Evolutionary conservation across 2,329 filamentous ascomycete genomes (phyloP).

Genomic region (Apiospora kogelbergensis): DNA sequence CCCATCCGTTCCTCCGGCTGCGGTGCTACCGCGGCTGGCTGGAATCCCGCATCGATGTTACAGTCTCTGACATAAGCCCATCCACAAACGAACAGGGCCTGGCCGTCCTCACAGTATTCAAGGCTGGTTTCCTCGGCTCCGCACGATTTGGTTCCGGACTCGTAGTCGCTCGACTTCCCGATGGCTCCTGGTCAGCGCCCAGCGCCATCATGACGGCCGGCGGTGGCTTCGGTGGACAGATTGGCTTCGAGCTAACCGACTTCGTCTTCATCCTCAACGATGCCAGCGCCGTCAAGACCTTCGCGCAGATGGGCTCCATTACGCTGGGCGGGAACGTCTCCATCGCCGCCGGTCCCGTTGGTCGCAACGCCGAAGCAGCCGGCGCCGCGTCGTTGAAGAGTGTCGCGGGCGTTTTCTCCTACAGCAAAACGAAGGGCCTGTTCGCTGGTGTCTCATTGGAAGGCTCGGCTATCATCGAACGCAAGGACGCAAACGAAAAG

Average conservation of each 20-base stretch:
- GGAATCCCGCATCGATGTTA: not conserved
- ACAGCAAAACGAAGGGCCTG: constrained; percentile 95
- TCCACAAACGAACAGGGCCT: constrained; percentile 55
- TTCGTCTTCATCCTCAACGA: constrained; percentile 99
- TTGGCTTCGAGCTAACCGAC: constrained; percentile 84
- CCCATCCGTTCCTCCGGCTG: not conserved
- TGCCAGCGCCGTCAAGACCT: constrained; percentile 82
- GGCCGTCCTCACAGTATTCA: constrained; percentile 82
- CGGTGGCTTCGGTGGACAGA: constrained; percentile 81
- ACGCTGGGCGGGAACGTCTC: constrained; percentile 96
- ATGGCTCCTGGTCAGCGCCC: constrained; percentile 79
- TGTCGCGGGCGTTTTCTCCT: constrained; percentile 91
- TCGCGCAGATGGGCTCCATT: constrained; percentile 87
- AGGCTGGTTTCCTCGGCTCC: constrained; percentile 82
- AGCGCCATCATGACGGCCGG: constrained; percentile 79
- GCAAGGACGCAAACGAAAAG: constrained; percentile 95
- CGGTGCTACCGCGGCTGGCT: not conserved
- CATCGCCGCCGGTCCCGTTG: constrained; percentile 89
- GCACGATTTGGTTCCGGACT: constrained; percentile 80
- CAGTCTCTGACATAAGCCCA: not conserved
- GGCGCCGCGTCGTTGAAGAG: constrained; percentile 88
- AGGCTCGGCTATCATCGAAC: constrained; percentile 88
- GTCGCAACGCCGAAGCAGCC: constrained; percentile 92
- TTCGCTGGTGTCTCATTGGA: constrained; percentile 96
- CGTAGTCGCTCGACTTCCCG: constrained; percentile 74